Evolutionary conservation across 2,329 filamentous ascomycete genomes (phyloP).

Genomic region (Colletotrichum truncatum): DNA sequence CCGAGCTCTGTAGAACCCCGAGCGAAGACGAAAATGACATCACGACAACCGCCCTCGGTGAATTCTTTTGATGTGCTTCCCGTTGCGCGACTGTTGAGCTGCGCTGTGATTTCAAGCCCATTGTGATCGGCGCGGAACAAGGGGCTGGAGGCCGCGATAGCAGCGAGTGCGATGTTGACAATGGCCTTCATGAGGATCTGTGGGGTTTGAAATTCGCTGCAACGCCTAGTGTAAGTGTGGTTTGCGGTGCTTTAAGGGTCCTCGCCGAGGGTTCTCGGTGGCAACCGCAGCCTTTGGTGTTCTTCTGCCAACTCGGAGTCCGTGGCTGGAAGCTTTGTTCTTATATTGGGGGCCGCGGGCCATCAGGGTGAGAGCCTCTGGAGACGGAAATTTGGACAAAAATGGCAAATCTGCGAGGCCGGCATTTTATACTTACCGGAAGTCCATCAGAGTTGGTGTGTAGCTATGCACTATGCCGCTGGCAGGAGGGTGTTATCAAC

Average conservation of each 20-base stretch:
- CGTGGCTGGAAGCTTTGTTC: background rate
- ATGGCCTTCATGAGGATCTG: background rate
- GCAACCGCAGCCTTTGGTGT: too few species aligned
- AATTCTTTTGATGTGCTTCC: constrained; percentile 1
- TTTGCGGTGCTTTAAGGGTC: background rate
- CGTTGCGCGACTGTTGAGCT: background rate
- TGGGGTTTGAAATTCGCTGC: background rate
- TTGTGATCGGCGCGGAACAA: background rate
- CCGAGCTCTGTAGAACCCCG: constrained; percentile 47
- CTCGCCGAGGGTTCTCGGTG: too few species aligned
- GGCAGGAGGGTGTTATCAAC: background rate
- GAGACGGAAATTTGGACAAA: background rate
- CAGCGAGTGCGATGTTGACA: background rate
- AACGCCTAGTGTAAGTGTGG: too few species aligned
- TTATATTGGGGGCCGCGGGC: background rate
- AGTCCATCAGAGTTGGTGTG: background rate
- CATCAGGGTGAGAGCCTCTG: background rate
- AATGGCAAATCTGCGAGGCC: background rate
- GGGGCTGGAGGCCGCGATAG: background rate
- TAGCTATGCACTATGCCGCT: background rate
- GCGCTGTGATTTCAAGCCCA: background rate
- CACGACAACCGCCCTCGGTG: constrained; percentile 9
- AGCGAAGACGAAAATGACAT: constrained; percentile 49
- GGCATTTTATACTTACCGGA: background rate
- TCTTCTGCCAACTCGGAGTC: background rate